Evolutionary conservation across 2,329 filamentous ascomycete genomes (phyloP).

Genomic region (Fusarium dimerum): DNA sequence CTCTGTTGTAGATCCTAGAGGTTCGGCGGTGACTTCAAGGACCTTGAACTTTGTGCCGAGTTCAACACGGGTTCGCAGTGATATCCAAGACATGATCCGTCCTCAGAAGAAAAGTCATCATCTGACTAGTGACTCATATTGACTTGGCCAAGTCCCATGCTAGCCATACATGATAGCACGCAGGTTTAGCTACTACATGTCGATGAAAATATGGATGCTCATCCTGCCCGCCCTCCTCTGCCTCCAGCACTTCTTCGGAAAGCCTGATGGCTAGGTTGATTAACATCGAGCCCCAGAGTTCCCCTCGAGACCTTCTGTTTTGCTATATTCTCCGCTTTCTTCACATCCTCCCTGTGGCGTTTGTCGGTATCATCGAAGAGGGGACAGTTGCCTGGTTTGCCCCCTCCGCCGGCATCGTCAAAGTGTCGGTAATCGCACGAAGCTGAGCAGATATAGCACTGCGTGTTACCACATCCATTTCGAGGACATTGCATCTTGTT

Average conservation of each 20-base stretch:
- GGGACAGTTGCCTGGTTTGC: conserved; percentile 59
- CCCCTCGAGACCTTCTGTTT: conserved; percentile 55
- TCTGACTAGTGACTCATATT: too few relatives aligned
- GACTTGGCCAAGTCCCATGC: too few relatives aligned
- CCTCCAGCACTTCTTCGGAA: conserved; percentile 52
- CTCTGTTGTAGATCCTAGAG: too few relatives aligned
- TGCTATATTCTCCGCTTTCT: conserved; percentile 59
- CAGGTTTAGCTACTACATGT: not conserved
- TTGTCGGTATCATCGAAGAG: conserved; percentile 64
- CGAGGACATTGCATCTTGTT: conserved; percentile 79
- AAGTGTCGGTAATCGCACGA: conserved; percentile 72
- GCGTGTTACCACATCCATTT: conserved; percentile 49
- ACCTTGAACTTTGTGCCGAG: too few relatives aligned
- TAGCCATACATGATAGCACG: too few relatives aligned
- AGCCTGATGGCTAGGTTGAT: conserved; percentile 60
- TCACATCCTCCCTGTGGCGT: conserved; percentile 65
- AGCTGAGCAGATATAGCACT: conserved; percentile 73
- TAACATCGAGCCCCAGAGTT: conserved; percentile 60
- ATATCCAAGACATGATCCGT: too few relatives aligned
- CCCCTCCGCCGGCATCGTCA: conserved; percentile 49
- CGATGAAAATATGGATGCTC: conserved; percentile 4
- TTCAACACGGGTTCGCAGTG: too few relatives aligned
- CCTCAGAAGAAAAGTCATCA: too few relatives aligned
- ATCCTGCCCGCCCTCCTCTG: conserved; percentile 37
- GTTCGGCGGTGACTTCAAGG: too few relatives aligned